Evolutionary conservation across 768 basidiomycete species (phyloP).

Genomic region (Sarcodon sp.): DNA sequence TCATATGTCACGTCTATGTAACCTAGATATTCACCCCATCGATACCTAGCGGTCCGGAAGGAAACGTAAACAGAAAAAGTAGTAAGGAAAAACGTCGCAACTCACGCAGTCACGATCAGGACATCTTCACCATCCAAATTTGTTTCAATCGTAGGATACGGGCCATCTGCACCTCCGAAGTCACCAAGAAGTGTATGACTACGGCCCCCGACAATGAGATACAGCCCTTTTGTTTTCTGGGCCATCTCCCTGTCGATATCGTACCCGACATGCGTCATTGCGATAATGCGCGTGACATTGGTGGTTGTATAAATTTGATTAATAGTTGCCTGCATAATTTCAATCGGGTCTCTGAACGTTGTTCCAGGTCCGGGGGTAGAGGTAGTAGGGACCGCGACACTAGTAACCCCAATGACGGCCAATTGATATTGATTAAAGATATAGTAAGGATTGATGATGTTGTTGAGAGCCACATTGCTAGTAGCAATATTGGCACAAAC

Average conservation of each 20-base stretch:
- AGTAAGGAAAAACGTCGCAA: neutral
- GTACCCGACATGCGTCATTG: conserved; percentile 34
- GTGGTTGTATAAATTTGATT: conserved; percentile 20
- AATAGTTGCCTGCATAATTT: conserved; percentile 23
- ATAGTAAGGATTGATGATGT: conserved; percentile 23
- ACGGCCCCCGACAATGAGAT: conserved; percentile 30
- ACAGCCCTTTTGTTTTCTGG: conserved; percentile 22
- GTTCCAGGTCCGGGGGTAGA: conserved; percentile 25
- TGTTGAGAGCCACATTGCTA: conserved; percentile 18
- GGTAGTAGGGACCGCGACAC: conserved; percentile 24
- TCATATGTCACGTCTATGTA: conserved; percentile 30
- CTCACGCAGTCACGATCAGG: conserved; percentile 27
- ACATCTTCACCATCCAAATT: conserved; percentile 33
- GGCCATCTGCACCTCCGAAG: conserved; percentile 23
- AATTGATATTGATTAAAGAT: conserved; percentile 25
- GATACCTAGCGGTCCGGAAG: conserved; percentile 10
- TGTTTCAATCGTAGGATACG: conserved; percentile 29
- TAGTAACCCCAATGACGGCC: conserved; percentile 29
- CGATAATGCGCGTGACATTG: conserved; percentile 26
- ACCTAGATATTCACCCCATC: conserved; percentile 35
- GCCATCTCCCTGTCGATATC: conserved; percentile 28
- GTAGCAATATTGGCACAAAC: conserved; percentile 32
- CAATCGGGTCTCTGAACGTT: conserved; percentile 24
- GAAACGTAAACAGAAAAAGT: neutral
- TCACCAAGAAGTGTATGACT: conserved; percentile 32